phyloP scores from a whole-genome alignment of 129 eudicot species.

The Saposhnikovia divaricata region DNA sequence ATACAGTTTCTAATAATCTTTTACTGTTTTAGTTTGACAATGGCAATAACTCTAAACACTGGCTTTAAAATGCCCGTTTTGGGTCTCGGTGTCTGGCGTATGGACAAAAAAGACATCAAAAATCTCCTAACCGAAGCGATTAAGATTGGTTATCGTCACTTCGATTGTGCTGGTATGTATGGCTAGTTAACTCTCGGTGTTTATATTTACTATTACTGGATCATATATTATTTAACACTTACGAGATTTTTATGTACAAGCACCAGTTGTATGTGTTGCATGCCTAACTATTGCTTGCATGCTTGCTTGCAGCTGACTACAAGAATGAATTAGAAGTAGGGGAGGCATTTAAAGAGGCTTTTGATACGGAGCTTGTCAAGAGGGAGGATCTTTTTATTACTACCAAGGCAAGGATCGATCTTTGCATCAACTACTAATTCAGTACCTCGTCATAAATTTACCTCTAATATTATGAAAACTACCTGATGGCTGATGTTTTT shows the following conservation, averaged over 20 bases:
- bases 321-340: slow-evolving; percentile 84
- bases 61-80: slow-evolving; percentile 78
- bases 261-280: not conserved
- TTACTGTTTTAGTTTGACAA: slow-evolving; percentile 4
- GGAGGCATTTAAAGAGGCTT: slow-evolving; percentile 72
- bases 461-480: not conserved
- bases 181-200: not conserved
- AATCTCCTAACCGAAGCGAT: slow-evolving; percentile 49
- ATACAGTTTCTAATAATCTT: not conserved
- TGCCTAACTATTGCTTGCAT: slow-evolving; percentile 8
- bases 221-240: no score
- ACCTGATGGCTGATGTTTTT: not conserved
- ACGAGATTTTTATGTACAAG: not conserved
- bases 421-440: not conserved
- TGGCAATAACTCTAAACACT: slow-evolving; percentile 54
- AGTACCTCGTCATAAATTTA: not conserved
- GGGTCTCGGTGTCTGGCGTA: slow-evolving; percentile 89
- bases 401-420: slow-evolving; percentile 68
- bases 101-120: slow-evolving; percentile 70
- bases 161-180: slow-evolving; percentile 73
- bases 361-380: slow-evolving; percentile 64
- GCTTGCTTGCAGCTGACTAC: slow-evolving; percentile 89
- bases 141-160: slow-evolving; percentile 78
- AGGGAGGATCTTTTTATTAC: slow-evolving; percentile 90
- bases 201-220: no score